Evolutionary conservation across 2,329 filamentous ascomycete genomes (phyloP), one percentile per base, ranked within the genome.

Genomic region (Pseudonectria buxi): DNA sequence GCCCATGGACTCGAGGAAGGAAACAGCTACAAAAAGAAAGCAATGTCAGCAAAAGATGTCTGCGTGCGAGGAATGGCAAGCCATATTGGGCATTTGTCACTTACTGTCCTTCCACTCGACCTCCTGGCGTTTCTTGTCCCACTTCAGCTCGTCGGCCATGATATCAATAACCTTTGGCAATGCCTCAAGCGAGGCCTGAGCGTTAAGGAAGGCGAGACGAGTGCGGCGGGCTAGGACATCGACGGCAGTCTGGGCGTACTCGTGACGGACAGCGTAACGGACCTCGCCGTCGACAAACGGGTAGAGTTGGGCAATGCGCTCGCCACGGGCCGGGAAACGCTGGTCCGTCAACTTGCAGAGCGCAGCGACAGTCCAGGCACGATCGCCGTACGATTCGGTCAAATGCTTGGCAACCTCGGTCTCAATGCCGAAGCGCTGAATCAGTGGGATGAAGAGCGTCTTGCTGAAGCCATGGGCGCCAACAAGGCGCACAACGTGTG

Each of bases 231-330:
- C 89, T 30, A 95, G 69, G 10, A 95, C 83, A 56, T 95, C 89
- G 12, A 89, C 82, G 2, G 87, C 86, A 3, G 86, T 94, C 61
- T 94, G 86, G 4, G 90, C 90, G 55, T 94, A 94, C 65, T 95
- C 90, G 61, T 94, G 82, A 33, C 81, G 72, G 27, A 94, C 79
- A 15, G 87, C 87, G 58, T 95, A 95, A 36, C 87, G 78, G 27
- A 95, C 74, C 65, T 96, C 90, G 32, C 88, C 88, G 54, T 95
- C 89, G 16, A 95, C 78, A 60, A 92, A 95, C 11, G 89, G 87
- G 61, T 95, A 95, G 18, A 94, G 69, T 12, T 74, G 63, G 3
- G 83, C 83, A 44, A 95, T 83, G 43, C 86, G 81, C 61, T 84
- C 77, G 37, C 88, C 88, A 33, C 86, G 76, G 24, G 88, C 81